These are phyloP conservation scores for Globisporangium ultimum DNA, from an alignment of 352 stramenopile species.

Conservation along the genomic window DNA sequence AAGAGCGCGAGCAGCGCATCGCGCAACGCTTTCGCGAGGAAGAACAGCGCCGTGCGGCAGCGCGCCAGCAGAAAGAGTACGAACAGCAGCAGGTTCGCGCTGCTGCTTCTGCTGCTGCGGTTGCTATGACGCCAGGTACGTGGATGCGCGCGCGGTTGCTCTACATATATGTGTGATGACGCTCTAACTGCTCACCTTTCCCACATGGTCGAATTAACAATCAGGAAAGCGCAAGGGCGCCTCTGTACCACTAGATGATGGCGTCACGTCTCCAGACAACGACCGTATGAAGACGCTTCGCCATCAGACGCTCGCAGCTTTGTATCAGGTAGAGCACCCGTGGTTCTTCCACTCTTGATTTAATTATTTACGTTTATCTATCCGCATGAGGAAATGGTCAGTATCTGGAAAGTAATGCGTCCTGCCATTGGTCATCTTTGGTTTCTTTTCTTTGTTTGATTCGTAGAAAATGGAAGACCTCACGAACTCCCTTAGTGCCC, in stretches of 20 bases:
- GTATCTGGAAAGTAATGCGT: no score
- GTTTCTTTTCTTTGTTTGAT: conserved; percentile 8
- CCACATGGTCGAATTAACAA: background rate
- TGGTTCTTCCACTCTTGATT: conserved; percentile 25
- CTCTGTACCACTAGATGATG: conserved; percentile 10
- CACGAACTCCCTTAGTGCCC: conserved; percentile 45
- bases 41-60: conserved; percentile 46
- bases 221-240: conserved; percentile 54
- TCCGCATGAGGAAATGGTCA: no score
- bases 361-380: no score
- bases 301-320: conserved; percentile 49
- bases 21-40: conserved; percentile 68
- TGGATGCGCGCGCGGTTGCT: background rate
- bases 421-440: background rate
- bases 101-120: background rate
- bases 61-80: conserved; percentile 20
- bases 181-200: no score
- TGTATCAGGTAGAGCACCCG: conserved; percentile 74
- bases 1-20: conserved; percentile 38
- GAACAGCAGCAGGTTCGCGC: background rate
- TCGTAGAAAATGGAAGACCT: conserved; percentile 73
- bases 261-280: conserved; percentile 21
- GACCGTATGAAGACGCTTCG: conserved; percentile 42
- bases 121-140: conserved; percentile 25
- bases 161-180: no score